Percentiles rank a stretch among this genome's conserved stretches.
These are phyloP conservation scores for Raffaelea arxii DNA, from an alignment of 2,329 filamentous ascomycete genomes.

Conservation along the genomic window DNA sequence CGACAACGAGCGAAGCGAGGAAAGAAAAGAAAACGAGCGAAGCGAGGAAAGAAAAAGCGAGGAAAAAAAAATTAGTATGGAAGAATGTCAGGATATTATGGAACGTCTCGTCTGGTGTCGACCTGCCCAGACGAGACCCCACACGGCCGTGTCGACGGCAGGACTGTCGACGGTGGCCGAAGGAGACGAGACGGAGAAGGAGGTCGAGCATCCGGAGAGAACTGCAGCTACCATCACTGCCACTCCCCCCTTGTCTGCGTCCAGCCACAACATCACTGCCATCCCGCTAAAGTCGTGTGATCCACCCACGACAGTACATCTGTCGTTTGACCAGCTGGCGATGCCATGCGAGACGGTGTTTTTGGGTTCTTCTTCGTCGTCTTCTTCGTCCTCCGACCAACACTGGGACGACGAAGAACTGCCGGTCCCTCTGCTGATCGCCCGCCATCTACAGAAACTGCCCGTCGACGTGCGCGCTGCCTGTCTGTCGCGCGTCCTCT, in stretches of 20 bases:
- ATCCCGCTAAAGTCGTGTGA: constrained; percentile 37
- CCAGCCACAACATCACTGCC: constrained; percentile 18
- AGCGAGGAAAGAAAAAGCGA: no score
- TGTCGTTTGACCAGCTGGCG: constrained; percentile 63
- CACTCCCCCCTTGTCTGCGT: neutral
- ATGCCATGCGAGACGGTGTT: constrained; percentile 68
- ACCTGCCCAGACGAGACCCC: constrained; percentile 18
- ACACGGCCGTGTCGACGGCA: constrained; percentile 15
- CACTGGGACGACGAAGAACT: constrained; percentile 82
- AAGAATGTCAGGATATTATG: constrained; percentile 73
- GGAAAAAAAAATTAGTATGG: constrained; percentile 64
- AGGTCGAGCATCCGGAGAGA: neutral
- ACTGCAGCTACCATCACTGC: no score
- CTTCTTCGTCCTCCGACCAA: constrained; percentile 9
- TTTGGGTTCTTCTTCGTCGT: constrained; percentile 38
- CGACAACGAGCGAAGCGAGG: constrained; percentile 16
- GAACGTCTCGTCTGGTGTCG: constrained; percentile 72
- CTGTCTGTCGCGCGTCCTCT: constrained; percentile 83
- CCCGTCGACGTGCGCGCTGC: constrained; percentile 73
- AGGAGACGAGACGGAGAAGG: constrained; percentile 39
- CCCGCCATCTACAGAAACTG: constrained; percentile 63
- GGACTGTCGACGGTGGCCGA: constrained; percentile 45
- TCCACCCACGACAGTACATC: constrained; percentile 44
- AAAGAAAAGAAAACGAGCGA: no score
- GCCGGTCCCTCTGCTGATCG: constrained; percentile 66